Evolutionary conservation across 768 basidiomycete species (phyloP), one percentile per base, ranked within the genome.

Genomic region (Mycena albidolilacea): DNA sequence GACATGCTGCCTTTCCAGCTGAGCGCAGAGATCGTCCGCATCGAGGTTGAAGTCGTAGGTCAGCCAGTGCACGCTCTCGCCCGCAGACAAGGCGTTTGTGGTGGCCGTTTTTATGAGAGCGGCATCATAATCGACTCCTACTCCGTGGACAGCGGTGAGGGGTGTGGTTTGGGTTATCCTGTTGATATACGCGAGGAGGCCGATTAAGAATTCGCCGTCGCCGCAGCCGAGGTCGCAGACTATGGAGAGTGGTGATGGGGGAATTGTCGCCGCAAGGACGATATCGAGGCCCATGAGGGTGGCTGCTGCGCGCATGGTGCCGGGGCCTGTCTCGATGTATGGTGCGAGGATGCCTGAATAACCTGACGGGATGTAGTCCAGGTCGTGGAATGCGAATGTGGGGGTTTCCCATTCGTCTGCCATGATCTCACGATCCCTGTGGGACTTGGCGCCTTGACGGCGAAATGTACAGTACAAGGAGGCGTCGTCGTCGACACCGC

Each of bases 321-420:
- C 70, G 0, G 70, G 57, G 1, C 57, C 64, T 5, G 70, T 71
- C 58, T 71, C 70, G 41, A 71, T 71, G 41, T 71, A 71, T 0
- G 70, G 70, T 39, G 70, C 70, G 4, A 71, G 64, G 5, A 71
- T 66, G 3, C 70, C 64, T 2, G 58, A 60, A 66, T 71, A 71
- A 37, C 70, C 70, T n/a, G 64, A 71, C 0, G 70, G 70, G 15
- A 71, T 71, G 48, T 71, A 71, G 69, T 70, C 69, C 58, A 70
- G 38, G 63, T 65, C 69, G 50, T 71, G 70, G 58, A 71, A 71
- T 0, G 70, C 70, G 23, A 71, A 71, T 14, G 58, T 71, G 7
- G 70, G 64, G 2, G 63, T 70, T 2, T 39, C 50, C 68, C 68
- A 69, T 55, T 55, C 61, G 43, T 23, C 9, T 9, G 41, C 41